These are phyloP conservation scores for Vinca minor DNA, from an alignment of 257 asterid species.

Conservation along the genomic window DNA sequence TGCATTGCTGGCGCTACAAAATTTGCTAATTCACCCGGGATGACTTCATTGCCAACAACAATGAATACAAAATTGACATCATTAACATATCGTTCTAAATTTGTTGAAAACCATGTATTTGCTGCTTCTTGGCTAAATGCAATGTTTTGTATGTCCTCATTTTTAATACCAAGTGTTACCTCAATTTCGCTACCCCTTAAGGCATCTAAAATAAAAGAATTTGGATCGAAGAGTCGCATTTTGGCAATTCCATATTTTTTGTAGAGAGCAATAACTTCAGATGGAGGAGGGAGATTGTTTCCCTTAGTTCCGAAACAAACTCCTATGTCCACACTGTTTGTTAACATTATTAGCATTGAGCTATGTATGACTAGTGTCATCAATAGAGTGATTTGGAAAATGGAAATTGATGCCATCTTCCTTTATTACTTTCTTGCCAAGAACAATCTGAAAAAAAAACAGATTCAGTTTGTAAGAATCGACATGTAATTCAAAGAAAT, in stretches of 20 bases:
- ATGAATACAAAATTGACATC: conserved; percentile 22
- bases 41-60: conserved; percentile 34
- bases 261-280: conserved; percentile 27
- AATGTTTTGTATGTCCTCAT: conserved; percentile 22
- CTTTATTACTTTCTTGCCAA: background rate
- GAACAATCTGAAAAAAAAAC: background rate
- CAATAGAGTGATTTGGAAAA: background rate
- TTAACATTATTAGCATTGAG: background rate
- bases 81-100: conserved; percentile 7
- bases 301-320: conserved; percentile 38
- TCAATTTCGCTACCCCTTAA: conserved; percentile 18
- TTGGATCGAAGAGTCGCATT: conserved; percentile 30
- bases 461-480: background rate
- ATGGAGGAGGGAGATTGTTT: conserved; percentile 21
- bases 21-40: background rate
- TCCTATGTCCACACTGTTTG: conserved; percentile 7
- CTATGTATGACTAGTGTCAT: background rate
- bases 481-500: background rate
- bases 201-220: conserved; percentile 27
- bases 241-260: conserved; percentile 16
- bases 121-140: conserved; percentile 6
- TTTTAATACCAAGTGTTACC: conserved; percentile 23
- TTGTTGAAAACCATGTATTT: conserved; percentile 27
- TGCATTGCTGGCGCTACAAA: conserved; percentile 5
- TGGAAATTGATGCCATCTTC: conserved; percentile 5